A percentile compares a stretch with the other conserved stretches of the same genome.
Evolutionary conservation across 495 filamentous ascomycete species (phyloP).

Genomic region (Chaetomium fimeti): DNA sequence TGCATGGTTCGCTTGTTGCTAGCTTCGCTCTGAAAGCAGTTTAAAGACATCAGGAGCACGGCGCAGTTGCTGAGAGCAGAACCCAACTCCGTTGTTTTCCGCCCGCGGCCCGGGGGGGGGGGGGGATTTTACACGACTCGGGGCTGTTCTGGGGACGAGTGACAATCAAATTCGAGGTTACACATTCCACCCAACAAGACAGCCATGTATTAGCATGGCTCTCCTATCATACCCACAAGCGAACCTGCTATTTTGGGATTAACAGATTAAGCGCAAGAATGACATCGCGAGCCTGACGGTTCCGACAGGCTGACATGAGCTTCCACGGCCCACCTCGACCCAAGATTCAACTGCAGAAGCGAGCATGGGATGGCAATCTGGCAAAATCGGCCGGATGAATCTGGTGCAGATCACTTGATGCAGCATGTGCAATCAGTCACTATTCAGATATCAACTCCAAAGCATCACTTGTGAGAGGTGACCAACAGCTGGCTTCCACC

Average conservation of each 20-base stretch:
- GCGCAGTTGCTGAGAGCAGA: neutral
- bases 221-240: neutral
- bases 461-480: neutral
- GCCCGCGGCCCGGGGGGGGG: neutral
- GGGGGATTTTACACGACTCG: neutral
- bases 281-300: neutral
- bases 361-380: conserved; percentile 34
- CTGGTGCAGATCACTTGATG: conserved; percentile 49
- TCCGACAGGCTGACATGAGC: neutral
- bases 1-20: conserved; percentile 16
- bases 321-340: conserved; percentile 17
- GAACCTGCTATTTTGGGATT: conserved; percentile 10
- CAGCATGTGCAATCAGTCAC: conserved; percentile 31
- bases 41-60: neutral
- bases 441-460: conserved; percentile 5
- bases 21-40: neutral
- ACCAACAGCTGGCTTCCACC: neutral
- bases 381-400: conserved; percentile 49
- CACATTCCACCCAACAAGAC: neutral
- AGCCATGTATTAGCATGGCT: neutral
- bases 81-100: neutral
- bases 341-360: conserved; percentile 29
- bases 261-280: conserved; percentile 1
- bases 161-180: neutral
- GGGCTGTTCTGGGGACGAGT: neutral